A percentile compares a stretch with the other conserved stretches of the same genome.
Conservation (phyloP, 768 basidiomycete species). For the Artomyces pyxidatus region DNA sequence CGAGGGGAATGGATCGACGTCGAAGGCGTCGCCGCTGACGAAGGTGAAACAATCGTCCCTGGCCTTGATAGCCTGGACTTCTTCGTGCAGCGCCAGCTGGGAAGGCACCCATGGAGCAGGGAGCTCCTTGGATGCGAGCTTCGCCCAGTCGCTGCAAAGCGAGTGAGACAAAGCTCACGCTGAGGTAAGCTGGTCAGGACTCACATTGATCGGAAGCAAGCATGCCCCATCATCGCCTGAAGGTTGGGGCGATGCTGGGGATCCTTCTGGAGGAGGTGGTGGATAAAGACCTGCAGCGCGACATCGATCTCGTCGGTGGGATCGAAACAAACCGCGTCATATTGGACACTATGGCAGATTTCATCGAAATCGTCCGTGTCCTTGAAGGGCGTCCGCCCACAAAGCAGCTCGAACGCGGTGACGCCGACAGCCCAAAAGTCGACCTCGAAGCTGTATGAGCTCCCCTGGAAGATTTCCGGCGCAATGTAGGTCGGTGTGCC, state of each 20-base stretch:
- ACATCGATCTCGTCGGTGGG: background rate
- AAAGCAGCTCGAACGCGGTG: conserved; percentile 83
- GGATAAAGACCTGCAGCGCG: background rate
- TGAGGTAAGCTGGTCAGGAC: background rate
- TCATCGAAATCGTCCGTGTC: background rate
- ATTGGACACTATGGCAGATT: background rate
- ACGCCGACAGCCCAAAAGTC: conserved; percentile 98
- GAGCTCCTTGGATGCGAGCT: background rate
- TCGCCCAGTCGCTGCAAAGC: background rate
- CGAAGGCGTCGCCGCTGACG: background rate
- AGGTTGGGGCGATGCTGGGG: background rate
- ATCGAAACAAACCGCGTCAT: background rate
- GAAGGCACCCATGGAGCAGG: background rate
- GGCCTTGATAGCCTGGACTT: background rate
- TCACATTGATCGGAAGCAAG: background rate
- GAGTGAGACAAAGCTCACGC: background rate
- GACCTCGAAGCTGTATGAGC: conserved; percentile 32
- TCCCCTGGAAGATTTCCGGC: conserved; percentile 5
- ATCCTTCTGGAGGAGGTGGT: background rate
- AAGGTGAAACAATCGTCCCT: background rate
- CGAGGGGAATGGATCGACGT: background rate
- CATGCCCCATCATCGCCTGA: background rate
- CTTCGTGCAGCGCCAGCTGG: background rate
- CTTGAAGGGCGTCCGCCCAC: conserved; percentile 3
- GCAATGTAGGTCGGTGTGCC: conserved; percentile 8